A percentile compares a stretch with the other conserved stretches of the same genome.
phyloP scores from a whole-genome alignment of 2,329 filamentous ascomycete species.

The Penicillium sp. region DNA sequence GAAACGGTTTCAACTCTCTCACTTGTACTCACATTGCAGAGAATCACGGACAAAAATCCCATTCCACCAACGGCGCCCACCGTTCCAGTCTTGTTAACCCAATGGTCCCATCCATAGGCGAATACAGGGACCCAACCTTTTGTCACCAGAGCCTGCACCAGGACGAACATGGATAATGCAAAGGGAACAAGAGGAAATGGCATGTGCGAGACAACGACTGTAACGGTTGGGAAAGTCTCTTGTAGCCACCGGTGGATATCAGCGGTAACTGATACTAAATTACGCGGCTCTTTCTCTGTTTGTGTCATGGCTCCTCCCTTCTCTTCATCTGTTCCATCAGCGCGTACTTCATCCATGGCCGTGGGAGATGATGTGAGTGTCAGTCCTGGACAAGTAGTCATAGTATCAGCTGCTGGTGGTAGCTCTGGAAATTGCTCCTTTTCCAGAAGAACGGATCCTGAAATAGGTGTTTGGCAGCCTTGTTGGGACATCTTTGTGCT shows the following conservation, averaged over 20 bases:
- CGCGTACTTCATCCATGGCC: constrained; percentile 2
- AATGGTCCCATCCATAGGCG: constrained; percentile 67
- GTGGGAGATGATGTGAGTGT: constrained; percentile 1
- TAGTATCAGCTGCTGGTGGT: neutral
- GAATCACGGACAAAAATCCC: constrained; percentile 64
- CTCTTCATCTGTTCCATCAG: constrained; percentile 27
- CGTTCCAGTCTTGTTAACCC: constrained; percentile 64
- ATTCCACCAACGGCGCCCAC: constrained; percentile 66
- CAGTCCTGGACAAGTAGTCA: neutral
- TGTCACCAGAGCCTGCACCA: constrained; percentile 66
- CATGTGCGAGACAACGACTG: constrained; percentile 60
- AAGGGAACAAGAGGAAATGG: constrained; percentile 66
- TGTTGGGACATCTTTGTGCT: neutral
- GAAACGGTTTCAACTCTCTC: neutral
- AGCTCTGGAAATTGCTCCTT: constrained; percentile 12
- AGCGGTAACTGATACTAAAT: constrained; percentile 49
- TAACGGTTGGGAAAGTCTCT: constrained; percentile 66
- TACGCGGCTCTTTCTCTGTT: constrained; percentile 30
- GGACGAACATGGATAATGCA: constrained; percentile 67
- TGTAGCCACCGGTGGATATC: constrained; percentile 55
- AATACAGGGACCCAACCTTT: constrained; percentile 72
- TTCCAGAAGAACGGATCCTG: constrained; percentile 2
- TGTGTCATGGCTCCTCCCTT: constrained; percentile 16
- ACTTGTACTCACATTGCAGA: constrained; percentile 61
- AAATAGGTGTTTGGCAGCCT: neutral